phyloP scores from a whole-genome alignment of 129 eudicot genomes.

The Artemisia tridentata region DNA sequence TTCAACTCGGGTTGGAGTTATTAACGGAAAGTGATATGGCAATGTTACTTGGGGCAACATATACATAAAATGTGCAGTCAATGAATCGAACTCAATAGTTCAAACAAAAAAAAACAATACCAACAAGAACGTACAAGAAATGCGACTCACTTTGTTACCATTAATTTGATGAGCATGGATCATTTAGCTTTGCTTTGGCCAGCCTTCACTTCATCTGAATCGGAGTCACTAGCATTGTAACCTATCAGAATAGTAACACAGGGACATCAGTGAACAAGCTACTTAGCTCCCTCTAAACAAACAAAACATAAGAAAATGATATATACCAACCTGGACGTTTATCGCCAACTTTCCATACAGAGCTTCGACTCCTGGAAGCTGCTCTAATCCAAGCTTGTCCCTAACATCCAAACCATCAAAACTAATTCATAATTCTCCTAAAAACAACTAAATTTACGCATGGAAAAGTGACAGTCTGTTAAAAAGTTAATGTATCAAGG shows the following conservation, averaged over 20 bases:
- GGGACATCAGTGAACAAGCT: slow-evolving; percentile 19
- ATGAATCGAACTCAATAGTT: slow-evolving; percentile 5
- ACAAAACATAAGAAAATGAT: background rate
- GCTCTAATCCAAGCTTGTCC: slow-evolving; percentile 72
- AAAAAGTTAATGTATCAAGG: background rate
- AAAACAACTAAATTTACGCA: slow-evolving; percentile 10
- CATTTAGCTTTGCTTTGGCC: slow-evolving; percentile 29
- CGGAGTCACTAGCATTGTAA: slow-evolving; percentile 42
- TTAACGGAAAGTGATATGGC: too few relatives aligned
- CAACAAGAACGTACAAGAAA: slow-evolving; percentile 2
- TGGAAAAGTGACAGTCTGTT: background rate
- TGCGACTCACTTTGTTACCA: slow-evolving; percentile 21
- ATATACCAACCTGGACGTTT: slow-evolving; percentile 37
- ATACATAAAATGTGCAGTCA: slow-evolving; percentile 4
- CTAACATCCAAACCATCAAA: slow-evolving; percentile 37
- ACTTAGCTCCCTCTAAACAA: slow-evolving; percentile 1
- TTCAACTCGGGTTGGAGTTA: too few relatives aligned
- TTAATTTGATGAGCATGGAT: slow-evolving; percentile 7
- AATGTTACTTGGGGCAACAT: background rate
- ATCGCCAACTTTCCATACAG: slow-evolving; percentile 38
- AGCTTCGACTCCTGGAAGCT: slow-evolving; percentile 38
- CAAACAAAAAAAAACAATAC: background rate
- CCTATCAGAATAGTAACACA: slow-evolving; percentile 27
- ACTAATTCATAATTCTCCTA: slow-evolving; percentile 13
- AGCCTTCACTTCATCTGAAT: slow-evolving; percentile 34